Evolutionary conservation across 176 grass and related monocot species (phyloP).

Genomic region (Juncus effusus): DNA sequence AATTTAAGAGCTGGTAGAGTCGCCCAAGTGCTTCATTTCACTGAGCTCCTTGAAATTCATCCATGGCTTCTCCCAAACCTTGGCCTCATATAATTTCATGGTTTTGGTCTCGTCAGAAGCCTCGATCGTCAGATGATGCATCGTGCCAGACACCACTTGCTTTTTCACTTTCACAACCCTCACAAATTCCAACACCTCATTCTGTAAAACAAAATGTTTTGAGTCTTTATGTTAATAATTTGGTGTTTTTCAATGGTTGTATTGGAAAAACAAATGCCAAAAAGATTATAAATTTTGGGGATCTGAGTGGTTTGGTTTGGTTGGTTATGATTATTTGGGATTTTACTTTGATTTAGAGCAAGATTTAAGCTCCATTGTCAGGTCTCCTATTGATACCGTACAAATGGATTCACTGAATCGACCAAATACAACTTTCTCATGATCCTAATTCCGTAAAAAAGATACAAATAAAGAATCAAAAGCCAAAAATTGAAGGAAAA

Average conservation of each 20-base stretch:
- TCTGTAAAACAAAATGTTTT: constrained; percentile 31
- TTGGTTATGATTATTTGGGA: too few species aligned
- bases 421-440: neutral
- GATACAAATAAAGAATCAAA: neutral
- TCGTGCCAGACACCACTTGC: constrained; percentile 55
- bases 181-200: constrained; percentile 43
- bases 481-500: neutral
- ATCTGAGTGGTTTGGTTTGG: neutral
- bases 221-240: neutral
- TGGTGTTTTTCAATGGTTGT: neutral
- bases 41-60: constrained; percentile 55
- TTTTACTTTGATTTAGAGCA: too few species aligned
- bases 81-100: constrained; percentile 70
- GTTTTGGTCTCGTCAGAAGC: constrained; percentile 30
- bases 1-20: constrained; percentile 24
- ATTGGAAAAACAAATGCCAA: neutral
- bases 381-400: too few species aligned
- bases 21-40: constrained; percentile 53
- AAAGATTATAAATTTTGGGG: neutral
- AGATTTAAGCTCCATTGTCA: too few species aligned
- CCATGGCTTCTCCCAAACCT: constrained; percentile 68
- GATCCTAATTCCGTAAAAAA: neutral
- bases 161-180: constrained; percentile 52
- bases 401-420: neutral
- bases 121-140: constrained; percentile 57